Conservation (phyloP, 2,329 filamentous ascomycete genomes). For the Gaeumannomyces tritici region DNA sequence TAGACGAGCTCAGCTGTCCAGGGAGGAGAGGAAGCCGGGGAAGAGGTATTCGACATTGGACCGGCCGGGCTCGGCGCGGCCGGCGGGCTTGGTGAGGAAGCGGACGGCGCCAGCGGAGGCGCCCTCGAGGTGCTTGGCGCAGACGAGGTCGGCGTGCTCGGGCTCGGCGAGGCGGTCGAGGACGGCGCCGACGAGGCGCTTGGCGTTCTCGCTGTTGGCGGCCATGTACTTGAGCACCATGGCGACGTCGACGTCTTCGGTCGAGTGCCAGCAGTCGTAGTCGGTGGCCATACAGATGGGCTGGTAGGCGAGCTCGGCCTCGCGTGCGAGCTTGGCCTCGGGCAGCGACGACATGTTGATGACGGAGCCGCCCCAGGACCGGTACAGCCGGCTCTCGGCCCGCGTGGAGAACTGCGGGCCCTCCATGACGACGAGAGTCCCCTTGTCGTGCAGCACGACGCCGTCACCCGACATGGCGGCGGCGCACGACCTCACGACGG, state of each 20-base stretch:
- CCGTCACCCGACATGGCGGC: constrained; percentile 70
- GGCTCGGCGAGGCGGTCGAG: constrained; percentile 75
- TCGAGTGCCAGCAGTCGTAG: constrained; percentile 94
- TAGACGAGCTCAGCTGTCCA: constrained; percentile 18
- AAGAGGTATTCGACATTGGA: constrained; percentile 82
- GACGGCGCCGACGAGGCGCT: constrained; percentile 74
- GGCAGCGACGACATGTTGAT: constrained; percentile 98
- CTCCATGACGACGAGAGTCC: constrained; percentile 92
- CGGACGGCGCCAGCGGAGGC: constrained; percentile 66
- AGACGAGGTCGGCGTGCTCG: constrained; percentile 65
- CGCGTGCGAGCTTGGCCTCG: constrained; percentile 89
- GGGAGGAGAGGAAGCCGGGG: constrained; percentile 56
- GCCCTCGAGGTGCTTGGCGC: constrained; percentile 73
- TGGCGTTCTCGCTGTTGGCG: constrained; percentile 82
- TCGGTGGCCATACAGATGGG: constrained; percentile 99
- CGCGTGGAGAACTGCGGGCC: constrained; percentile 97
- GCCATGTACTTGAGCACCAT: constrained; percentile 98
- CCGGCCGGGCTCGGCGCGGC: constrained; percentile 63
- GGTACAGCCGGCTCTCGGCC: constrained; percentile 92
- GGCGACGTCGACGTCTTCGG: constrained; percentile 79
- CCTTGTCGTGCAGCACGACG: constrained; percentile 73
- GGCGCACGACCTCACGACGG: constrained; percentile 71
- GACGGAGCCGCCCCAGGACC: constrained; percentile 82
- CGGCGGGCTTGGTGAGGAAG: constrained; percentile 72
- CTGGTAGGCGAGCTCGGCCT: constrained; percentile 94